Evolutionary conservation across 1,284 basidiomycete genomes (phyloP).

Genomic region (Malassezia nana): DNA sequence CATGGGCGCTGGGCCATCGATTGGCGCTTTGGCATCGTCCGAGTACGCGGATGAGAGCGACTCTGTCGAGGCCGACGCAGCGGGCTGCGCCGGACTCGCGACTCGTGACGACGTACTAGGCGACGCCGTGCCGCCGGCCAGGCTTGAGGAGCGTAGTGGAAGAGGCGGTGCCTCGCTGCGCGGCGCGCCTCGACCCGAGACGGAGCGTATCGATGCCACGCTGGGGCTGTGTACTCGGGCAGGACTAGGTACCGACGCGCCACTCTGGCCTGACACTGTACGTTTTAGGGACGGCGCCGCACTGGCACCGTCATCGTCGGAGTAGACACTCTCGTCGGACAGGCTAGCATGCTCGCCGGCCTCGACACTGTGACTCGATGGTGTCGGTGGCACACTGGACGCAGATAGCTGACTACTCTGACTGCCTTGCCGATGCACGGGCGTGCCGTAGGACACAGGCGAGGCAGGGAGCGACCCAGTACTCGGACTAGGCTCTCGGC

Average conservation of each 20-base stretch:
- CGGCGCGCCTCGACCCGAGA: neutral
- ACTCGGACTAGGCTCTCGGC: neutral
- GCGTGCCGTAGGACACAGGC: neutral
- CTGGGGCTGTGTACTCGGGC: neutral
- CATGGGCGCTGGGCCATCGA: neutral
- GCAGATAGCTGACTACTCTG: neutral
- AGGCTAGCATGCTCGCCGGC: too few relatives aligned
- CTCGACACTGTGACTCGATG: neutral
- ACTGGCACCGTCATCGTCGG: neutral
- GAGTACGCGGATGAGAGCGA: slow-evolving; percentile 5
- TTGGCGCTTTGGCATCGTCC: neutral
- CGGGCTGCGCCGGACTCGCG: neutral
- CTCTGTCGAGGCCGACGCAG: neutral
- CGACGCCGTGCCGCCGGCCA: neutral
- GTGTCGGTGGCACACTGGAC: neutral
- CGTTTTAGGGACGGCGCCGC: neutral
- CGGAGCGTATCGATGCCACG: neutral
- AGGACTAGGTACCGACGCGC: neutral
- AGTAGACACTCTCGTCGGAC: neutral
- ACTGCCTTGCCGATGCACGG: neutral
- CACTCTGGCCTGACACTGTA: neutral
- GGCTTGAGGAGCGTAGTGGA: neutral
- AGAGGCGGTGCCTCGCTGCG: neutral
- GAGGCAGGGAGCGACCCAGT: neutral
- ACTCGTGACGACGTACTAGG: neutral